Evolutionary conservation across 106 monocot species (phyloP), one percentile per base, ranked within the genome.

Genomic region (Phalaenopsis aphrodite): DNA sequence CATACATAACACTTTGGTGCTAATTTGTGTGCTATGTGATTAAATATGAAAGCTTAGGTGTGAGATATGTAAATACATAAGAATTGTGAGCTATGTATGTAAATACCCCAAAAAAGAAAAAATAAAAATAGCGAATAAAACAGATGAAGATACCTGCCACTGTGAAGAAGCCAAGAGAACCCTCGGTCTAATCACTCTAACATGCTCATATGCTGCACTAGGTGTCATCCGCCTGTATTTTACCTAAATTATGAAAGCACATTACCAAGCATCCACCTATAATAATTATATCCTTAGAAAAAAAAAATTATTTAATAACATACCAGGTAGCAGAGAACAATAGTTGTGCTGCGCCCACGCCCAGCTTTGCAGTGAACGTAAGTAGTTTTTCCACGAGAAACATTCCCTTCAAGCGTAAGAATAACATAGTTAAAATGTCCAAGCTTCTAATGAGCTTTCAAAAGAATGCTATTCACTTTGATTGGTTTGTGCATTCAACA

Each of bases 351-450:
- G 48, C 98, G 91, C 75, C 98, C 98, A 69, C 98, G 92, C 42
- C 98, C 98, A 89, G 98, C 98, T 95, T 99, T 99, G 84, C 98
- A 99, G 77, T 99, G 98, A 46, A 99, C 98, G 85, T 99, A 99
- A 56, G 94, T 99, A 55, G 83, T 89, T 82, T 91, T 93, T 36
- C 89, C 89, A 85, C 75, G 83, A 36, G 89, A 87, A 74, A 91
- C 89, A 85, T 94, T 93, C 55, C 76, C 97, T 92, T 87, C 83
- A 85, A 82, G 42, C 41, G 41, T 42, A 36, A 73, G 8, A 73
- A 42, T 21, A 42, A 41, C 73, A 61, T 24, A 39, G 38, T 69
- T 39, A 15, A 39, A 38, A 69, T 39, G 3, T 14, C 69, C 36
- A 69, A 69, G 38, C 15, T 69, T 15, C 69, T 39, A 69, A 69